Conservation (phyloP, 768 basidiomycete genomes). For the Suillus placidus region DNA sequence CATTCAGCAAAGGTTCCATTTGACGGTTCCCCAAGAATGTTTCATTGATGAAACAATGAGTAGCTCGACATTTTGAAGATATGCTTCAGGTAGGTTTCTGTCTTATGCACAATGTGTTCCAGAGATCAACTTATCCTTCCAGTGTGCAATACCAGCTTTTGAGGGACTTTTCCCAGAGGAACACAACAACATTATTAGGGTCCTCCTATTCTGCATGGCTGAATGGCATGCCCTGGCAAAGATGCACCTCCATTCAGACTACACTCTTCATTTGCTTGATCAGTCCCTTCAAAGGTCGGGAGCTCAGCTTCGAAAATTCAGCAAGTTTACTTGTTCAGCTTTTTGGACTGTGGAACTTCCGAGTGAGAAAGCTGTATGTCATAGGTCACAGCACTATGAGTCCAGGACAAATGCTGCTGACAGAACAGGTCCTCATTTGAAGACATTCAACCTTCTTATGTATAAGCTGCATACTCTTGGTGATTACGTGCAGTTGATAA, state of each 20-base stretch:
- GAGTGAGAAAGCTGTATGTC: no score
- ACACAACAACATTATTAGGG: background rate
- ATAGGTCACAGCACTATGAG: no score
- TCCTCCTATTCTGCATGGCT: background rate
- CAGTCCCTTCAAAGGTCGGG: background rate
- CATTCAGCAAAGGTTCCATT: background rate
- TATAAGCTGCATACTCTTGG: background rate
- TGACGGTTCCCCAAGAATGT: background rate
- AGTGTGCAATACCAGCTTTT: background rate
- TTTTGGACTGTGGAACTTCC: no score
- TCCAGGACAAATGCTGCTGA: background rate
- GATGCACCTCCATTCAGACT: background rate
- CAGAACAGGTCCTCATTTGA: background rate
- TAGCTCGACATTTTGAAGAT: background rate
- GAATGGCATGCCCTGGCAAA: background rate
- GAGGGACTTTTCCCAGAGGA: background rate
- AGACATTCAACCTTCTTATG: background rate
- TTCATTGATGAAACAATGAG: background rate
- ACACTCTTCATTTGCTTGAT: background rate
- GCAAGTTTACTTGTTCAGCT: no score
- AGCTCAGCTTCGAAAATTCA: background rate
- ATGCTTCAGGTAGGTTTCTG: background rate
- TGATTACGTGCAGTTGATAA: background rate
- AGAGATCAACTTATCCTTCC: no score
- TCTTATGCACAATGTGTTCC: background rate